Evolutionary conservation across 2,329 filamentous ascomycete genomes (phyloP).

Genomic region (Talaromyces sp.): DNA sequence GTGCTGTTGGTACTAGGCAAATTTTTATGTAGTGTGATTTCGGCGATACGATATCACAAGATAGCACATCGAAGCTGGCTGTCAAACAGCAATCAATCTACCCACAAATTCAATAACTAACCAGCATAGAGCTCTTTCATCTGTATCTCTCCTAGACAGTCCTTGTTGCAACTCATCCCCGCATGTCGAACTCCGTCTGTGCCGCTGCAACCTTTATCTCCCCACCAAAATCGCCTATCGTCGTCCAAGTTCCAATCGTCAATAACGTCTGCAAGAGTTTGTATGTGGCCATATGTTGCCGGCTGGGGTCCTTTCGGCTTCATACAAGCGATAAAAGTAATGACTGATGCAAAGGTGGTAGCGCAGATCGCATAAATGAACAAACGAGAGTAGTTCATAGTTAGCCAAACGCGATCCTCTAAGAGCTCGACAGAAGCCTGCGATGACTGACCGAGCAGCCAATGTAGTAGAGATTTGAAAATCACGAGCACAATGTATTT

Average conservation of each 20-base stretch:
- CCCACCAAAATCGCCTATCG: conserved; percentile 2
- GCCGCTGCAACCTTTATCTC: neutral
- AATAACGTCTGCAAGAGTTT: conserved; percentile 4
- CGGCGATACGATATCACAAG: neutral
- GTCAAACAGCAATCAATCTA: neutral
- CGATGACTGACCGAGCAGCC: neutral
- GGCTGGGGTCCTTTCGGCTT: neutral
- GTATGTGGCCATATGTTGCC: conserved; percentile 7
- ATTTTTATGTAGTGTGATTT: neutral
- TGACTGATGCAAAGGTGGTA: neutral
- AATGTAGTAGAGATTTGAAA: no score
- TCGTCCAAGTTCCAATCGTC: conserved; percentile 2
- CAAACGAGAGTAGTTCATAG: neutral
- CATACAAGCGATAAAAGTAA: neutral
- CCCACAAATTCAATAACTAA: neutral
- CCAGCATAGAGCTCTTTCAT: neutral
- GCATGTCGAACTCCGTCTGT: neutral
- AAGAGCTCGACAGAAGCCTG: neutral
- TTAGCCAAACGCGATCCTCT: neutral
- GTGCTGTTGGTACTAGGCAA: neutral
- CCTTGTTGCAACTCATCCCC: neutral
- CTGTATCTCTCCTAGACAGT: neutral
- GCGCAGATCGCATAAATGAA: neutral
- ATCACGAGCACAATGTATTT: no score
- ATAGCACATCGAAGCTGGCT: neutral